Base-by-base conservation (phyloP, 2,329 filamentous ascomycete genomes). In the Fusarium metavorans region DNA sequence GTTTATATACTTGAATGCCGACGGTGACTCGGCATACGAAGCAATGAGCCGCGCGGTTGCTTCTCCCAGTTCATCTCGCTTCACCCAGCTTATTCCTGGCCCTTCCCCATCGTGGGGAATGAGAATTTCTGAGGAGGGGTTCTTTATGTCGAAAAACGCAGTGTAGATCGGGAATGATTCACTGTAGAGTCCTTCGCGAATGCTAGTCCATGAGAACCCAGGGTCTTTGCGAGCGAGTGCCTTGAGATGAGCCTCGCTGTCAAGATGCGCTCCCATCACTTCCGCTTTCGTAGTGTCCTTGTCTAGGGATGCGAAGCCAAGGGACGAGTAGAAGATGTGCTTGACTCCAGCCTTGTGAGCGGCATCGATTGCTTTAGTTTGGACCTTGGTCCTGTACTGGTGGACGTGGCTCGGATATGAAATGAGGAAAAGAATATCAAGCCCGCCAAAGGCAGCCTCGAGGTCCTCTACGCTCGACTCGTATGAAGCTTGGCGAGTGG, bases 111-210 rank as follows among this genome's bases (percentile, higher is more conserved):
- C 60, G 3, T 76, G 73, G 0, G 71, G 73, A 3, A 76, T 72
- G 0, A 64, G 41, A 4, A 76, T 18, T 9, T 61, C 64, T 0
- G 52, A 32, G 0, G 45, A 56, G 0, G 73, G 65, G 4, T 66
- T 67, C 23, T 67, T 65, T 0, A 76, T 41, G 9, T 70, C 52
- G 1, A 74, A 67, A 4, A 76, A 76, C 1, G 73, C 56, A 4
- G 73, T 76, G 3, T 76, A 76, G 2, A 76, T 76, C 0, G 73
- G 73, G 0, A 74, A 76, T 0, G 73, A 76, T n/a, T 76, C 73
- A 50, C 65, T 72, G 13, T 76, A 76, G 0, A 76, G 57, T 0
- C 73, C 73, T n/a, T 76, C 73, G 0, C 73, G 74, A 1, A 76
- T 39, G 2, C 71, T 76, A 0, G 73, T 76, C 66, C 64, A 76